phyloP scores from a whole-genome alignment of 169 alveolate genomes.

The Plasmodium knowlesi region DNA sequence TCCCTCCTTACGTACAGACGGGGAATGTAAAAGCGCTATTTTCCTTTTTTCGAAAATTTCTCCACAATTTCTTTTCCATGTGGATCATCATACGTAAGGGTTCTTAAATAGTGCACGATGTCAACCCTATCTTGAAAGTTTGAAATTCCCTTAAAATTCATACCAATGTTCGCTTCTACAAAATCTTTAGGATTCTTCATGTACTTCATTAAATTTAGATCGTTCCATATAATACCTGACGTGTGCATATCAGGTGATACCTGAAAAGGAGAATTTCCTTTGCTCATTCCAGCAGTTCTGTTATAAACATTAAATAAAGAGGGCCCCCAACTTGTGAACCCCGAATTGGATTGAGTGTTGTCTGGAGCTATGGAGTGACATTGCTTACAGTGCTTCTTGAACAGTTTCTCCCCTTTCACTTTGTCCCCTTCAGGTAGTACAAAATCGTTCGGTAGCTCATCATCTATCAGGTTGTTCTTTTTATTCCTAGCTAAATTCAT shows the following conservation, averaged over 20 bases:
- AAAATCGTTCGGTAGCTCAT: constrained; percentile 74
- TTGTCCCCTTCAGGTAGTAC: constrained; percentile 86
- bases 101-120: constrained; percentile 83
- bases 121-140: constrained; percentile 88
- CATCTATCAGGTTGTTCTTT: constrained; percentile 77
- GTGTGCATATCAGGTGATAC: constrained; percentile 78
- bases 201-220: constrained; percentile 86
- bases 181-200: constrained; percentile 86
- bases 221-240: constrained; percentile 88
- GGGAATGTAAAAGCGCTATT: not conserved
- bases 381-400: constrained; percentile 89
- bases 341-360: constrained; percentile 83
- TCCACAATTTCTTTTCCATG: constrained; percentile 78
- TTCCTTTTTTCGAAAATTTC: constrained; percentile 64
- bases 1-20: not conserved
- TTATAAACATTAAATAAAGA: constrained; percentile 86
- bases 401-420: constrained; percentile 84
- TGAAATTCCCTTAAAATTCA: constrained; percentile 85
- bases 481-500: constrained; percentile 23
- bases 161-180: constrained; percentile 81
- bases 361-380: constrained; percentile 89
- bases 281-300: constrained; percentile 85
- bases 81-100: constrained; percentile 84
- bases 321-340: constrained; percentile 86
- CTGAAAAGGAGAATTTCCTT: constrained; percentile 79